These are phyloP conservation scores for Thelephora ganbajun DNA, from an alignment of 768 basidiomycete species.

Conservation along the genomic window DNA sequence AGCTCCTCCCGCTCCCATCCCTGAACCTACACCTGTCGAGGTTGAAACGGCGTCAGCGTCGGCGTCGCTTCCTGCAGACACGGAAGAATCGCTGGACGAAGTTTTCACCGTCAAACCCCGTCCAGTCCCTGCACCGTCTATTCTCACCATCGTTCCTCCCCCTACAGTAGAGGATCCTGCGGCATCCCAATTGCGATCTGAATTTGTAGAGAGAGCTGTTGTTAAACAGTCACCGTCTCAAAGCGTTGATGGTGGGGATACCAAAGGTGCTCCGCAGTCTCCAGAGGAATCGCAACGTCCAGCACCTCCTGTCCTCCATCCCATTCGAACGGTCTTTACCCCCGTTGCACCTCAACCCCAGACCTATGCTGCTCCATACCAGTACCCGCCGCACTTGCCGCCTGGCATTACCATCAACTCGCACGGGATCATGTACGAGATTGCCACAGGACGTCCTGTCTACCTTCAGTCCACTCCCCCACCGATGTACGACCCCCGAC, in stretches of 20 bases:
- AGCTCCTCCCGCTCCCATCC: conserved; percentile 1
- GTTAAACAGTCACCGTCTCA: not conserved
- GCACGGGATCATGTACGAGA: conserved; percentile 70
- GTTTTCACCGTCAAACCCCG: conserved; percentile 44
- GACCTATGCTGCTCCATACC: conserved; percentile 55
- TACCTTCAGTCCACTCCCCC: conserved; percentile 46
- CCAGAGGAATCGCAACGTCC: conserved; percentile 11
- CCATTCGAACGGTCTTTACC: conserved; percentile 29
- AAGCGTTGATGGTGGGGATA: conserved; percentile 1
- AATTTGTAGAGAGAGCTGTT: not conserved
- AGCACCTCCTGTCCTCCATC: conserved; percentile 25
- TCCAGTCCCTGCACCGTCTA: conserved; percentile 24
- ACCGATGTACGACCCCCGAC: conserved; percentile 55
- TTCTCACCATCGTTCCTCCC: conserved; percentile 4
- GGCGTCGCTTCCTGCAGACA: conserved; percentile 14
- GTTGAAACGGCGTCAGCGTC: conserved; percentile 10
- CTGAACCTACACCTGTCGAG: conserved; percentile 2
- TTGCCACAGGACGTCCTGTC: conserved; percentile 71
- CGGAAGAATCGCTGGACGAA: conserved; percentile 34
- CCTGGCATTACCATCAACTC: conserved; percentile 60
- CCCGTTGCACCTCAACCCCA: conserved; percentile 33
- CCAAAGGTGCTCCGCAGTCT: not conserved
- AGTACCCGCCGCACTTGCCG: conserved; percentile 40
- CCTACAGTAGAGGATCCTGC: not conserved
- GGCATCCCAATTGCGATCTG: not conserved